Percentiles rank a stretch among this genome's conserved stretches.
These are phyloP conservation scores for Hypoxylon sp. DNA, from an alignment of 2,329 filamentous ascomycete genomes.

Conservation along the genomic window DNA sequence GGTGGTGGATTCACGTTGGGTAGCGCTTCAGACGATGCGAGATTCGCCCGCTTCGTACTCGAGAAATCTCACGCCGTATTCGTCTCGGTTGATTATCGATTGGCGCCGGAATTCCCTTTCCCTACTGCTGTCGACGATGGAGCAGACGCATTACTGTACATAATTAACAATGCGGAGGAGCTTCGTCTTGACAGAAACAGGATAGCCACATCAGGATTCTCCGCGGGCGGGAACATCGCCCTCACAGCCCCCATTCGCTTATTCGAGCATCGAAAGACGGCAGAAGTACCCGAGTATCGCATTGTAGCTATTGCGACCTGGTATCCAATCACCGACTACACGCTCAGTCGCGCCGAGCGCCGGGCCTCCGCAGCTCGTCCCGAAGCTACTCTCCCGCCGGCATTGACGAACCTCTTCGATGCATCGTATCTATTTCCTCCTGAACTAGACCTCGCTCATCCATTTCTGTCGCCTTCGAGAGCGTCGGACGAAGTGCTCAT, in stretches of 20 bases:
- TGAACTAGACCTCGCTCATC: conserved; percentile 64
- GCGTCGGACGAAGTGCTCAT: conserved; percentile 67
- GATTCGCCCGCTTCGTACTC: conserved; percentile 70
- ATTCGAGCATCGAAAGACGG: conserved; percentile 49
- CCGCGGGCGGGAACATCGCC: conserved; percentile 72
- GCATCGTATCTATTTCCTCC: conserved; percentile 72
- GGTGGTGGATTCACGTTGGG: conserved; percentile 78
- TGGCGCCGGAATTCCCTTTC: conserved; percentile 75
- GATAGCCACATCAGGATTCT: conserved; percentile 75
- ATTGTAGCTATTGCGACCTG: conserved; percentile 71
- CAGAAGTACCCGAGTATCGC: conserved; percentile 58
- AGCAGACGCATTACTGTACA: conserved; percentile 74
- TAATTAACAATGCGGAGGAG: conserved; percentile 69
- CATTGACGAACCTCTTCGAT: conserved; percentile 75
- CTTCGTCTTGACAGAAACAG: conserved; percentile 70
- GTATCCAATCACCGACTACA: conserved; percentile 76
- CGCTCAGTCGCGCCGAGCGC: conserved; percentile 69
- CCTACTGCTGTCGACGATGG: conserved; percentile 76
- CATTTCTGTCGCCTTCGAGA: conserved; percentile 71
- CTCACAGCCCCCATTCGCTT: conserved; percentile 61
- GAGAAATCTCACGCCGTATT: conserved; percentile 70
- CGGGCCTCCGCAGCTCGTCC: conserved; percentile 68
- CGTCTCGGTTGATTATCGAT: conserved; percentile 77
- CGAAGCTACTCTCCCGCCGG: conserved; percentile 70
- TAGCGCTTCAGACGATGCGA: conserved; percentile 73